These are phyloP conservation scores for Tricladium varicosporioides DNA, from an alignment of 2,329 filamentous ascomycete genomes.

Conservation along the genomic window DNA sequence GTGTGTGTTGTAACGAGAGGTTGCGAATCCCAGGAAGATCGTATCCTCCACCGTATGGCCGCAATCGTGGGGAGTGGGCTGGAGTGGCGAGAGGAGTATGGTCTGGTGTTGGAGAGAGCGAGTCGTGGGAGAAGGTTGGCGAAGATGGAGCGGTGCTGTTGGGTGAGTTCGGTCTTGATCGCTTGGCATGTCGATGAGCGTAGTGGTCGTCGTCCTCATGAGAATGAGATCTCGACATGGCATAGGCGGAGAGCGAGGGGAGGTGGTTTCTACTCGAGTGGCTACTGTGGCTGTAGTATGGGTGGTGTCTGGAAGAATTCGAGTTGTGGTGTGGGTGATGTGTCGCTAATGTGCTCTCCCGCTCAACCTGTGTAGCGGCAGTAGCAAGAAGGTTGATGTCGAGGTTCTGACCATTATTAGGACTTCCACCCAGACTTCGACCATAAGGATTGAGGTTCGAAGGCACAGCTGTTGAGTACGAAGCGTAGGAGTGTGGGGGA, in stretches of 20 bases:
- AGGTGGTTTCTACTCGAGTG: constrained; percentile 48
- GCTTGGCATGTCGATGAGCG: constrained; percentile 74
- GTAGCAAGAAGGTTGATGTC: constrained; percentile 61
- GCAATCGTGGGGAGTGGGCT: constrained; percentile 87
- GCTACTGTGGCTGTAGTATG: constrained; percentile 38
- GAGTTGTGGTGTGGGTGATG: constrained; percentile 38
- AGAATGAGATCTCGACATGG: constrained; percentile 88
- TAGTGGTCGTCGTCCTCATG: constrained; percentile 78
- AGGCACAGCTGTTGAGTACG: constrained; percentile 53
- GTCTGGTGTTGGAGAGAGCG: constrained; percentile 90
- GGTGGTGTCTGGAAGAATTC: constrained; percentile 45
- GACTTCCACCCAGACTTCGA: constrained; percentile 42
- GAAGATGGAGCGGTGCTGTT: constrained; percentile 95
- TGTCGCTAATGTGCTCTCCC: constrained; percentile 43
- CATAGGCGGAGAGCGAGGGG: constrained; percentile 70
- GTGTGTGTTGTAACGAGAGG: constrained; percentile 61
- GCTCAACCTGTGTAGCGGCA: constrained; percentile 60
- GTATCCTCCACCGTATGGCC: constrained; percentile 67
- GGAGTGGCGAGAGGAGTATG: constrained; percentile 98
- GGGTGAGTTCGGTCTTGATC: constrained; percentile 88
- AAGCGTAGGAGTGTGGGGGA: constrained; percentile 85
- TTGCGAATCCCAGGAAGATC: constrained; percentile 86
- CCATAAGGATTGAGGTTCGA: constrained; percentile 49
- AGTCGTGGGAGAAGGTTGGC: constrained; percentile 94
- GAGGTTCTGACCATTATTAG: constrained; percentile 34